phyloP scores from a whole-genome alignment of 140 eudicot species.

The Oenanthe javanica region DNA sequence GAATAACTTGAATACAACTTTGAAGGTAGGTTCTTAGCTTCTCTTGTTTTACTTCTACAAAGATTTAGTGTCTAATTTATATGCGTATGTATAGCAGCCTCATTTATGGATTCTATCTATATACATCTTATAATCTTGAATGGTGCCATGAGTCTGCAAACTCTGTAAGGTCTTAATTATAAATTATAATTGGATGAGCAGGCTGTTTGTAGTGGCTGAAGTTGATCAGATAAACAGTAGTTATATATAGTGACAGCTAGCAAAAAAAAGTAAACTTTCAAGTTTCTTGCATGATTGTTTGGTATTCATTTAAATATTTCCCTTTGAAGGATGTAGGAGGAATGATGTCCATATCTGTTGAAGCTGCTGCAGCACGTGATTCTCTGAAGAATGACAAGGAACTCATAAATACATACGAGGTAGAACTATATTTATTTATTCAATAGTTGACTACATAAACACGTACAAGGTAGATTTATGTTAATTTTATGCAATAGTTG shows the following conservation, averaged over 20 bases:
- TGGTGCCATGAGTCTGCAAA: not conserved
- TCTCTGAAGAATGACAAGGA: constrained; percentile 92
- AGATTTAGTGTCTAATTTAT: not conserved
- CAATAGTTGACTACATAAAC: constrained; percentile 25
- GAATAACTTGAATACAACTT: constrained; percentile 89
- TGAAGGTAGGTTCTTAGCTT: constrained; percentile 47
- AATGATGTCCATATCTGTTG: constrained; percentile 96
- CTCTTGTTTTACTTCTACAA: not conserved
- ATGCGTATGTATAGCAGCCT: not conserved
- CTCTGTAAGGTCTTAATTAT: not conserved
- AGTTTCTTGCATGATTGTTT: not conserved
- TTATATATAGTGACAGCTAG: not conserved
- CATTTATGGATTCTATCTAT: not conserved
- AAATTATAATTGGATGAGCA: not conserved
- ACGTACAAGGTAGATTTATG: constrained; percentile 59
- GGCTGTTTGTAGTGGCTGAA: not conserved
- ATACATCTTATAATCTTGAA: not conserved
- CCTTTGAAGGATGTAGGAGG: constrained; percentile 73
- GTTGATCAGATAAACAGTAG: not conserved
- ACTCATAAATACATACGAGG: constrained; percentile 55
- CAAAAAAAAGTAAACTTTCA: not conserved
- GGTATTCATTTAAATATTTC: not conserved
- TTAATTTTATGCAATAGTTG: not conserved
- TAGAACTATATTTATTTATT: not conserved
- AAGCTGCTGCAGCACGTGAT: constrained; percentile 91